Evolutionary conservation across 2,329 filamentous ascomycete species (phyloP).

Genomic region (Monilinia polystroma): DNA sequence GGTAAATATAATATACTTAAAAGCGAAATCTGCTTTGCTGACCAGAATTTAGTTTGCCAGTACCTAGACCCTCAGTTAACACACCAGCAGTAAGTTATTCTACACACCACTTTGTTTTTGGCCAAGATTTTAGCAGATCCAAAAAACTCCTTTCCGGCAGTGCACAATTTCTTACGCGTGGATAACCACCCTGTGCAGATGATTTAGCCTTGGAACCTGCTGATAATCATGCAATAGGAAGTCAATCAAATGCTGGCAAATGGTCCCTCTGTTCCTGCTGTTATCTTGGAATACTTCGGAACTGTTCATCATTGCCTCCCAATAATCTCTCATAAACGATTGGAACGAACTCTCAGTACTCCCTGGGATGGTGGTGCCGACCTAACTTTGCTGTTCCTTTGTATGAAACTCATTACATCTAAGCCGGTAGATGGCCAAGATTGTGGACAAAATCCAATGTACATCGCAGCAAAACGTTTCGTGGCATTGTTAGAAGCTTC

Average conservation of each 20-base stretch:
- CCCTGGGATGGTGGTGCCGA: conserved; percentile 48
- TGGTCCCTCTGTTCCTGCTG: conserved; percentile 42
- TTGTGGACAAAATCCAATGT: conserved; percentile 43
- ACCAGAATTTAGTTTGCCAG: conserved; percentile 37
- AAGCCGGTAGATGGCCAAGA: conserved; percentile 42
- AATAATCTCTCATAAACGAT: conserved; percentile 48
- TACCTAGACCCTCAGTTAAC: conserved; percentile 41
- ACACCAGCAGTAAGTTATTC: conserved; percentile 14
- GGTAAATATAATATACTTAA: conserved; percentile 27
- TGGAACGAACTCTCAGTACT: conserved; percentile 44
- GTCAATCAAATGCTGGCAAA: conserved; percentile 45
- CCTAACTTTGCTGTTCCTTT: conserved; percentile 48
- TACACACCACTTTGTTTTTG: not conserved
- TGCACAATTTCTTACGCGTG: not conserved
- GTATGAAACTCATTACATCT: conserved; percentile 49
- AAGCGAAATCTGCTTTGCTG: not conserved
- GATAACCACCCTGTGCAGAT: not conserved
- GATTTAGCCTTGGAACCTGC: not conserved
- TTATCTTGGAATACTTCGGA: conserved; percentile 46
- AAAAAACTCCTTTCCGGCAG: not conserved
- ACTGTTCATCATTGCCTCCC: conserved; percentile 50
- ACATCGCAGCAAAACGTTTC: conserved; percentile 47
- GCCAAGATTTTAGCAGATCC: not conserved
- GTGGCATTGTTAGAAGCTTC: conserved; percentile 44
- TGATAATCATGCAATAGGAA: conserved; percentile 36